phyloP scores from a whole-genome alignment of 768 basidiomycete species.

The Amanita polypyramis region DNA sequence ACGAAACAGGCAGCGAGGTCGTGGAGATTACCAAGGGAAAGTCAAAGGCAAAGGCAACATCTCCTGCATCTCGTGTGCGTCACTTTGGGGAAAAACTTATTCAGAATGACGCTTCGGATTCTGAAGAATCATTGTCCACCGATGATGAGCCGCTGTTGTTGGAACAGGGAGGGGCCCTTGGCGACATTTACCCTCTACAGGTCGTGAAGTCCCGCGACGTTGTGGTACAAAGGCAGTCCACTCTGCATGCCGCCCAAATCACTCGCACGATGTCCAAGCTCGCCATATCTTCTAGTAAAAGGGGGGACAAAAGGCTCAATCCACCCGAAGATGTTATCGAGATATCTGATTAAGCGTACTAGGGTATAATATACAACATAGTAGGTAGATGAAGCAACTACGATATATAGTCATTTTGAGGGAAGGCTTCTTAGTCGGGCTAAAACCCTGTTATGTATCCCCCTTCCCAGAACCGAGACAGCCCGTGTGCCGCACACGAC shows the following conservation, averaged over 20 bases:
- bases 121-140: not conserved
- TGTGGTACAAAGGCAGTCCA: not conserved
- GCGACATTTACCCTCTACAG: not conserved
- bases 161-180: not conserved
- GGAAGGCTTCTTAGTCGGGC: conserved; percentile 14
- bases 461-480: conserved; percentile 36
- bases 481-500: conserved; percentile 44
- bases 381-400: not conserved
- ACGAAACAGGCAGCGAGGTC: not conserved
- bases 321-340: conserved; percentile 12
- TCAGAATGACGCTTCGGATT: not conserved
- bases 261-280: conserved; percentile 13
- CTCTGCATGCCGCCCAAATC: conserved; percentile 6
- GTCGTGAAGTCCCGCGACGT: not conserved
- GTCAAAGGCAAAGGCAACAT: conserved; percentile 1
- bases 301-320: not conserved
- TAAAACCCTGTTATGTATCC: conserved; percentile 39
- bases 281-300: conserved; percentile 8
- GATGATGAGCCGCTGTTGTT: not conserved
- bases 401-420: not conserved
- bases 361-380: not conserved
- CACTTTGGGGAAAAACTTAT: not conserved
- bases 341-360: conserved; percentile 13
- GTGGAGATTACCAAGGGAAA: not conserved
- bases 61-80: not conserved